Percentiles rank a stretch among this genome's conserved stretches.
phyloP scores from a whole-genome alignment of 2,329 filamentous ascomycete species.

The Hymenoscyphus infarciens region DNA sequence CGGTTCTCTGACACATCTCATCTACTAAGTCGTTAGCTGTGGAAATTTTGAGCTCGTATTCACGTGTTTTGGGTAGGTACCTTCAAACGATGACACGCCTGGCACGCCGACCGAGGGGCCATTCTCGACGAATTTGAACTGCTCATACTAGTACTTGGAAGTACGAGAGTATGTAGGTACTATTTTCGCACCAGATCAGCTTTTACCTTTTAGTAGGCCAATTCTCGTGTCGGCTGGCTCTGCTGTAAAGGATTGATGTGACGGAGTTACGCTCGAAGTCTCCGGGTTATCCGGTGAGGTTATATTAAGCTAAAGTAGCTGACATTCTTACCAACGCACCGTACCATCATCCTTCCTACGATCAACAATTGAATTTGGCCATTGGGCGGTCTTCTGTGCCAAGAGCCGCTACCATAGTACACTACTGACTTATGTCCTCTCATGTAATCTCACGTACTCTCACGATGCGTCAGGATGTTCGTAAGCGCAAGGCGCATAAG shows the following conservation, averaged over 20 bases:
- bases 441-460: not conserved
- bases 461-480: not conserved
- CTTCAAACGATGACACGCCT: conserved; percentile 2
- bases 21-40: not conserved
- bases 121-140: not conserved
- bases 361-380: no score
- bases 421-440: no score
- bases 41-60: not conserved
- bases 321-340: not conserved
- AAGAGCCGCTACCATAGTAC: not conserved
- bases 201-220: no score
- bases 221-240: not conserved
- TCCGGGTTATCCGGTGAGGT: not conserved
- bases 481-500: conserved; percentile 40
- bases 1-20: conserved; percentile 4
- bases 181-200: no score
- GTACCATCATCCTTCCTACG: no score
- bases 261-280: not conserved
- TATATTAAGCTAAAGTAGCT: no score
- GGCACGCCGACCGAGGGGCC: not conserved
- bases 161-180: no score
- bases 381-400: not conserved
- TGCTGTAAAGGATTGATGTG: not conserved
- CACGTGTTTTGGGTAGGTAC: not conserved
- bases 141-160: not conserved